Evolutionary conservation across 805 yeast genomes (phyloP).

Genomic region (Candida sanyiensis): DNA sequence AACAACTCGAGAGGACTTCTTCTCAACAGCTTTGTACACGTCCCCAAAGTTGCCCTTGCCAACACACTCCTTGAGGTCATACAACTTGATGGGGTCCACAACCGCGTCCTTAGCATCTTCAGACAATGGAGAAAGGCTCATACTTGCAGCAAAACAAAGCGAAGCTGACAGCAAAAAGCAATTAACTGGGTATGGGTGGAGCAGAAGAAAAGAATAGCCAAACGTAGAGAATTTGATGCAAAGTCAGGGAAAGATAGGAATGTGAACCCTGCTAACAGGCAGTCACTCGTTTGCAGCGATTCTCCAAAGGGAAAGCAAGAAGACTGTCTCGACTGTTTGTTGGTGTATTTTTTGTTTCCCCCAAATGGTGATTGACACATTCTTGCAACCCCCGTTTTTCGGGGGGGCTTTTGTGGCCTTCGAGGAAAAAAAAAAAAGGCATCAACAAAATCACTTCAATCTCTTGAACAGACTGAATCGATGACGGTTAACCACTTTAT

Average conservation of each 20-base stretch:
- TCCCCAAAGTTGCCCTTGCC: conserved; percentile 88
- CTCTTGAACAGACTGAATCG: conserved; percentile 3
- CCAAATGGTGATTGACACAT: not conserved
- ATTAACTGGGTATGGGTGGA: no score
- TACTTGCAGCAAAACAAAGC: not conserved
- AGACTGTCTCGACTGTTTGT: no score
- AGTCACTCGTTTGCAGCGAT: no score
- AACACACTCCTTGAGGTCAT: conserved; percentile 47
- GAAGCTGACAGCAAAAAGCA: no score
- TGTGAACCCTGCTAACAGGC: not conserved
- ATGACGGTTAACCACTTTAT: not conserved
- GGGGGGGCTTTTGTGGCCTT: no score
- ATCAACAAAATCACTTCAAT: conserved; percentile 2
- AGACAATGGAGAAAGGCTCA: conserved; percentile 8
- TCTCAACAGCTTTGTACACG: conserved; percentile 55
- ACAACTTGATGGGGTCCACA: conserved; percentile 27
- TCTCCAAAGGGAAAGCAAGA: no score
- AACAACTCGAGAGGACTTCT: conserved; percentile 38
- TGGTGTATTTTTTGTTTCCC: no score
- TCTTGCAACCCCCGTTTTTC: no score
- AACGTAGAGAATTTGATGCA: not conserved
- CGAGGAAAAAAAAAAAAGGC: no score
- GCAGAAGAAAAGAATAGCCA: conserved; percentile 1
- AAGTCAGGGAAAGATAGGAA: not conserved
- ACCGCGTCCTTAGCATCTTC: conserved; percentile 1